Evolutionary conservation across 768 basidiomycete genomes (phyloP), one percentile per base, ranked within the genome.

Genomic region (Astraeus odoratus): DNA sequence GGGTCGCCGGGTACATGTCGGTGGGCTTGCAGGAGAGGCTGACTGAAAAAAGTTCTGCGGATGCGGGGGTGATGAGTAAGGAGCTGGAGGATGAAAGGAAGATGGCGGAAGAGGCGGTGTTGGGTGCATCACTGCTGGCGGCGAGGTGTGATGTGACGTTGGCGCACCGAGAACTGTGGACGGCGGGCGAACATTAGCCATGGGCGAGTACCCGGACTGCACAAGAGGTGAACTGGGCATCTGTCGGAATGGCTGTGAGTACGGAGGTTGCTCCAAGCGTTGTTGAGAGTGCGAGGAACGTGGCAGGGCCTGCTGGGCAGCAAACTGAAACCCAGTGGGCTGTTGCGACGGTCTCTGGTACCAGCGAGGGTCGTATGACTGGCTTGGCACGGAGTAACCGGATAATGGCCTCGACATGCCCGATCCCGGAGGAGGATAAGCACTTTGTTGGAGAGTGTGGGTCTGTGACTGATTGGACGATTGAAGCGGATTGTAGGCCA

Each of bases 401-500:
- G 47, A 38, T 22, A 46, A 8, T 23, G 45, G 37, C 8, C 39
- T 29, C 19, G 37, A 16, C 19, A 22, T 37, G 27, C 39, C 16
- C 16, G 46, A 34, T 15, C 30, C 39, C 7, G 46, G 16, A 8
- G 38, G 29, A 8, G 38, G 38, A 36, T 47, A 47, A 33, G 46
- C 3, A 20, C 10, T 47, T 5, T 39, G 25, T 23, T 47, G 46
- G 20, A 40, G 18, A 8, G 50, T 33, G 12, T 46, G 49, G 16
- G 49, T 16, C 16, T 51, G 51, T 1, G 56, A 3, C 27, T 47
- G 57, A 30, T 36, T 38, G 5, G 16, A 22, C 22, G 42, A 19
- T 9, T 41, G 47, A 27, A 43, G 48, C 23, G 57, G 56, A 54
- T 61, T 51, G 52, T 56, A 52, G 16, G 56, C 49, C 52, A 58